phyloP scores from a whole-genome alignment of 108 stramenopile genomes.

The Discostella pseudostelligera region DNA sequence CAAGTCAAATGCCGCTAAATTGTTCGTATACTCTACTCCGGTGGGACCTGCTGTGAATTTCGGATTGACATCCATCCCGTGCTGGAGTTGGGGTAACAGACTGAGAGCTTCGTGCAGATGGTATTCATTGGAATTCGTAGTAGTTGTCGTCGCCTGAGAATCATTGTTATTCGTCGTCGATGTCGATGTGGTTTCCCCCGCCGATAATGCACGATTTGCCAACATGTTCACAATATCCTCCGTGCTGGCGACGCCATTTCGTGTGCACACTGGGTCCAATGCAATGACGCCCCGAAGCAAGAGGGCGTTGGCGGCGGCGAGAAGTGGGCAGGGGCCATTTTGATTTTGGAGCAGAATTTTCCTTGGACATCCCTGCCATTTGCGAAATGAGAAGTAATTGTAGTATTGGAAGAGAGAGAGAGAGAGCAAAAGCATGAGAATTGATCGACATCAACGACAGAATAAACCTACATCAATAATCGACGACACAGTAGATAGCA shows the following conservation, averaged over 20 bases:
- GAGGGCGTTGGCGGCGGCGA: conserved; percentile 92
- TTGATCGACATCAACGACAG: neutral
- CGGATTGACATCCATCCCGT: conserved; percentile 98
- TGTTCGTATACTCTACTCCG: conserved; percentile 88
- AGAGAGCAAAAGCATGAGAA: neutral
- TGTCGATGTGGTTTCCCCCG: neutral
- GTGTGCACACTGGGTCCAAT: conserved; percentile 60
- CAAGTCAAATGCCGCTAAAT: conserved; percentile 89
- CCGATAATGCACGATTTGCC: conserved; percentile 56
- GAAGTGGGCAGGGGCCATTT: conserved; percentile 96
- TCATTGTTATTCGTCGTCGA: neutral
- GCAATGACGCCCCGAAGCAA: conserved; percentile 72
- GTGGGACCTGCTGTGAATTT: conserved; percentile 76
- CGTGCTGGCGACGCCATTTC: conserved; percentile 59
- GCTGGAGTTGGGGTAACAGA: conserved; percentile 83
- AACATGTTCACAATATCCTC: conserved; percentile 77
- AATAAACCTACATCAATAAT: no score
- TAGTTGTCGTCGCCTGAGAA: conserved; percentile 1
- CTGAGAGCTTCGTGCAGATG: conserved; percentile 79
- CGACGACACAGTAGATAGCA: no score
- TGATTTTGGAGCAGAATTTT: conserved; percentile 83
- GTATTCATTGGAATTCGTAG: conserved; percentile 19
- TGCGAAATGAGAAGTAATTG: neutral
- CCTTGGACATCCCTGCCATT: conserved; percentile 8
- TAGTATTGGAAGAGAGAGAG: neutral